Conservation (phyloP, 2,329 filamentous ascomycete species). For the Aphanocladium album region DNA sequence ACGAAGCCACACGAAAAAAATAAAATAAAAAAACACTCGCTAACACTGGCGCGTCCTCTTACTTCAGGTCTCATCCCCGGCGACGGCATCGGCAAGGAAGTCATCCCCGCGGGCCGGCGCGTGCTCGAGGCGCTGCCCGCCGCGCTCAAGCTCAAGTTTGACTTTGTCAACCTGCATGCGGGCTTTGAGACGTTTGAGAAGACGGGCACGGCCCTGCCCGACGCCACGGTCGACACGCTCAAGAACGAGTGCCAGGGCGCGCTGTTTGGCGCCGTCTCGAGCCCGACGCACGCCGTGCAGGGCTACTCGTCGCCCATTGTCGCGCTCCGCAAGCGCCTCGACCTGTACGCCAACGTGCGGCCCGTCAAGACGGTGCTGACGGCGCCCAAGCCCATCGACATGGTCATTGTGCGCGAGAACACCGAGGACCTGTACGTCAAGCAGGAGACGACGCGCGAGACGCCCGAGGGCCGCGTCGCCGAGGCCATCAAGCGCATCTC, state of each 20-base stretch:
- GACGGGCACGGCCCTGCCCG: slow-evolving; percentile 82
- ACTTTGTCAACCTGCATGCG: slow-evolving; percentile 87
- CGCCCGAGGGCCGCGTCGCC: slow-evolving; percentile 72
- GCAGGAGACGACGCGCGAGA: slow-evolving; percentile 80
- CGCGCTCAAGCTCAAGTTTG: slow-evolving; percentile 90
- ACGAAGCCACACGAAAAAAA: too few relatives aligned
- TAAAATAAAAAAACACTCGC: not conserved
- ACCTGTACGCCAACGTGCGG: slow-evolving; percentile 95
- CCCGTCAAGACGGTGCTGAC: slow-evolving; percentile 81
- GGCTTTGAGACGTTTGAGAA: slow-evolving; percentile 91
- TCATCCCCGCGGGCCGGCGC: slow-evolving; percentile 89
- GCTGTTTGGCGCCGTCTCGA: slow-evolving; percentile 92
- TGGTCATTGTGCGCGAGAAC: slow-evolving; percentile 98
- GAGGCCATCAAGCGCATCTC: slow-evolving; percentile 98
- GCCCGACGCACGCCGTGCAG: slow-evolving; percentile 80
- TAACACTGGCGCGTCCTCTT: not conserved
- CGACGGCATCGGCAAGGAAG: slow-evolving; percentile 96
- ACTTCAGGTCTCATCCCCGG: slow-evolving; percentile 83
- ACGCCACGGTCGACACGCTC: slow-evolving; percentile 84
- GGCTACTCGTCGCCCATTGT: slow-evolving; percentile 97
- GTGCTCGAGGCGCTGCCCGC: slow-evolving; percentile 87
- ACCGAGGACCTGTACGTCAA: slow-evolving; percentile 98
- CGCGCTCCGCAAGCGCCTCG: slow-evolving; percentile 87
- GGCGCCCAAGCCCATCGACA: slow-evolving; percentile 68
- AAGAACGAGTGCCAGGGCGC: slow-evolving; percentile 91